Conservation (phyloP, 2,329 filamentous ascomycete species). For the Penicillium sclerotigenum region DNA sequence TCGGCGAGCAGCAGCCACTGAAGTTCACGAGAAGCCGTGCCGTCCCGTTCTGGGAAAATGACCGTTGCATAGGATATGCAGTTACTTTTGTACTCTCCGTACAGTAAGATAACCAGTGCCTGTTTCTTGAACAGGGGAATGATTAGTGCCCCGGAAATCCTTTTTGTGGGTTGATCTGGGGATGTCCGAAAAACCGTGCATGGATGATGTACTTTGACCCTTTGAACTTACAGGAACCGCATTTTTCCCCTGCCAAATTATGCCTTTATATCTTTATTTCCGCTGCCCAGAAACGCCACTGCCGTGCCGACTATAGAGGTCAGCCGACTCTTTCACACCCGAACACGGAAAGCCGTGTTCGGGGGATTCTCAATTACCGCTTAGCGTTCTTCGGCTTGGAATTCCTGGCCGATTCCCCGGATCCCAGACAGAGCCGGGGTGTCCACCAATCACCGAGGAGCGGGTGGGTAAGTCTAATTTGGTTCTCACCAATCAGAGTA, state of each 20-base stretch:
- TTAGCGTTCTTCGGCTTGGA: slow-evolving; percentile 6
- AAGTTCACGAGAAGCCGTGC: slow-evolving; percentile 3
- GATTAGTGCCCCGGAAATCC: neutral
- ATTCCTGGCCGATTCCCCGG: slow-evolving; percentile 17
- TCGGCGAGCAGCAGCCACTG: slow-evolving; percentile 15
- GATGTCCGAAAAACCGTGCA: neutral
- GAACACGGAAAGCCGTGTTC: slow-evolving; percentile 12
- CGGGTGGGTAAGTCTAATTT: slow-evolving; percentile 4
- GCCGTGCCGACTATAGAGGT: slow-evolving; percentile 1
- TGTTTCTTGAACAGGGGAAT: neutral
- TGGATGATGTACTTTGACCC: neutral
- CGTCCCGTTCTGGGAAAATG: slow-evolving; percentile 18
- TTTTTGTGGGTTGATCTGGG: slow-evolving; percentile 9
- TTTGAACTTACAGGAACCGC: neutral
- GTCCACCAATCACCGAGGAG: slow-evolving; percentile 3
- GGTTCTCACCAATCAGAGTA: slow-evolving; percentile 7
- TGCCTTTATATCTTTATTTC: neutral
- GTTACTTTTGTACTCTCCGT: neutral
- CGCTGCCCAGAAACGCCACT: neutral
- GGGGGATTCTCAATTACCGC: neutral
- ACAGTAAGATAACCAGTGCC: neutral
- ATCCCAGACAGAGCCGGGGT: slow-evolving; percentile 11
- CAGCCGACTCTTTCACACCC: slow-evolving; percentile 4
- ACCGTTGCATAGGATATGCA: slow-evolving; percentile 6
- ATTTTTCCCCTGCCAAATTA: neutral